Base-by-base conservation (phyloP, 139 green algal species). In the Picochlorum sp. region DNA sequence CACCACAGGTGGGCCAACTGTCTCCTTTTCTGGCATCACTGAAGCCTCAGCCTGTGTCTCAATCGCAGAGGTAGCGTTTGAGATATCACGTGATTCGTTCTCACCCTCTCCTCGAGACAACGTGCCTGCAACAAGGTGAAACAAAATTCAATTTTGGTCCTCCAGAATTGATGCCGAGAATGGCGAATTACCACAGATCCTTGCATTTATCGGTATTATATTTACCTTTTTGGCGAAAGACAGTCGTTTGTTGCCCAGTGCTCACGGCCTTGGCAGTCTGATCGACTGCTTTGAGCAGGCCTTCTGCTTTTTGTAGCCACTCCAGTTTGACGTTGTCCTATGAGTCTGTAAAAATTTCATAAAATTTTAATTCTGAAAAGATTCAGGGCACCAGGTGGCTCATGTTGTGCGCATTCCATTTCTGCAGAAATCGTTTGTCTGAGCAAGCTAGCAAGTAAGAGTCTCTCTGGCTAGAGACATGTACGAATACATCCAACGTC, bases 221-320 rank as follows among this genome's bases (percentile, higher is more conserved):
- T 13, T 4, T 41, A 41, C 34, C 34, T 41, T 41, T 41, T 41
- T 41, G 34, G 34, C 34, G 34, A 41, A 41, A 41, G 34, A 41
- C 34, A 41, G 34, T 41, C 34, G 34, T 41, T 41, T 54, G 47
- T 5, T 54, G 15, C n/a, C 13, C n/a, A 51, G 26, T 37, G 31
- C n/a, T 64, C 6, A 73, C 72, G 18, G 60, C 63, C 16, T 76
- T 71, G 6, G 81, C 83, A 10, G 73, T 90, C n/a, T 75, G 60
- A 45, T 90, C 83, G 24, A 89, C 83, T 1, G 76, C 70, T 4
- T 90, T 75, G 18, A 90, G 69, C 21, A 90, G 45, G 14, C 69
- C 74, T 54, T 89, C 83, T 0, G 83, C 83, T 7, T 54, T 71
- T 47, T 74, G 72, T 20, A 88, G 52, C 67, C 78, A 69, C 16